These are phyloP conservation scores for Colletotrichum tropicale DNA, from an alignment of 2,329 filamentous ascomycete genomes.

Conservation along the genomic window DNA sequence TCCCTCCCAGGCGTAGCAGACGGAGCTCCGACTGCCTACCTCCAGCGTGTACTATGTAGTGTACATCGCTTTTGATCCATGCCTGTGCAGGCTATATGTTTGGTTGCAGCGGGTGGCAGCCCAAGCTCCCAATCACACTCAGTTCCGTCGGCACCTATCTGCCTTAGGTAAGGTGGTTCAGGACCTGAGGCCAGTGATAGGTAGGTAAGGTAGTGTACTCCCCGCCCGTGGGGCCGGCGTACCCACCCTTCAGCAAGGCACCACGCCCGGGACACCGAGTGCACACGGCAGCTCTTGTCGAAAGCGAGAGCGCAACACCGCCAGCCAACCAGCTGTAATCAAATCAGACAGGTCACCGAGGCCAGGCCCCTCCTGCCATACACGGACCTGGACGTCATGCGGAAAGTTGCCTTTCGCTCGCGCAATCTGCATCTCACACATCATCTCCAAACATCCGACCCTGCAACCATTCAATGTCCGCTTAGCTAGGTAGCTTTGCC, in stretches of 20 bases:
- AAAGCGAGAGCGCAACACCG: background rate
- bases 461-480: background rate
- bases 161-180: background rate
- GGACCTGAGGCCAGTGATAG: background rate
- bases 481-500: background rate
- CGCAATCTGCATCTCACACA: conserved; percentile 3
- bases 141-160: background rate
- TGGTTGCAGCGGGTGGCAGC: background rate
- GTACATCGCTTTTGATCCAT: background rate
- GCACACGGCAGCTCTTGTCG: background rate
- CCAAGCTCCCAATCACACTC: background rate
- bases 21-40: background rate
- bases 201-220: too few relatives aligned
- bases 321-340: conserved; percentile 12
- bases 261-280: background rate
- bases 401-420: conserved; percentile 18
- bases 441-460: conserved; percentile 4
- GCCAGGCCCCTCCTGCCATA: conserved; percentile 17
- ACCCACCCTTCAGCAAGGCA: background rate
- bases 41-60: too few relatives aligned
- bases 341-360: background rate
- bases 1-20: background rate
- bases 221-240: background rate
- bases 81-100: background rate
- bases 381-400: conserved; percentile 18